Evolutionary conservation across 2,329 filamentous ascomycete species (phyloP), one percentile per base, ranked within the genome.

Genomic region (Cryphonectria naterciae): DNA sequence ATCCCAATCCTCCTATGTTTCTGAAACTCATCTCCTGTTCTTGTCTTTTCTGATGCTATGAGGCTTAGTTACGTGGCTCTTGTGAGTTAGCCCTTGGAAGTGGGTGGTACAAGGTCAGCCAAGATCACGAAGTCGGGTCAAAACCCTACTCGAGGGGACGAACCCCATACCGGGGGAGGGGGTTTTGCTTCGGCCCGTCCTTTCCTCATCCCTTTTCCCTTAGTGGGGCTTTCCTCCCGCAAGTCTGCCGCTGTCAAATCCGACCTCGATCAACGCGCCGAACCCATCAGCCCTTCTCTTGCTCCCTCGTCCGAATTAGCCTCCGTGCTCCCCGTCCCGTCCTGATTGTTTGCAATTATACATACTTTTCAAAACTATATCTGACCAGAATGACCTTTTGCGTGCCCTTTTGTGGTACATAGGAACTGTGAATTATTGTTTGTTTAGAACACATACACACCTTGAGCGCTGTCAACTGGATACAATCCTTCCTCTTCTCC

Each of bases 111-210:
- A 15, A 58, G 15, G 13, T 19, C 54, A 19, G 54, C 54, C 54
- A 35, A 58, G 54, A 32, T 35, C 54, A 7, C 13, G 17, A 35
- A 62, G 35, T 25, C 6, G 37, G 43, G 28, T 61, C 19, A 39
- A 32, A 22, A 52, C 43, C 8, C 13, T 46, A 52, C 62, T 22
- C 35, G 28, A 49, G 43, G 62, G 43, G n/a, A 60, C 35, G 32
- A 32, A 32, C 13, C 37, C 37, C 8, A 37, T 37, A 37, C 35
- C 35, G 4, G 37, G 22, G 41, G 39, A 32, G 41, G 39, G n/a
- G n/a, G 32, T 17, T 43, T 46, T 49, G 46, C 43, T 52, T 49
- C 63, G 63, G 63, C 41, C 63, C 63, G 63, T 49, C 43, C 63
- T 46, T 22, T 49, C 19, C 43, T 46, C 43, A 35, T 65, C 63